These are phyloP conservation scores for Lipomyces spencermartinsiae DNA, from an alignment of 805 yeast genomes.

Conservation along the genomic window DNA sequence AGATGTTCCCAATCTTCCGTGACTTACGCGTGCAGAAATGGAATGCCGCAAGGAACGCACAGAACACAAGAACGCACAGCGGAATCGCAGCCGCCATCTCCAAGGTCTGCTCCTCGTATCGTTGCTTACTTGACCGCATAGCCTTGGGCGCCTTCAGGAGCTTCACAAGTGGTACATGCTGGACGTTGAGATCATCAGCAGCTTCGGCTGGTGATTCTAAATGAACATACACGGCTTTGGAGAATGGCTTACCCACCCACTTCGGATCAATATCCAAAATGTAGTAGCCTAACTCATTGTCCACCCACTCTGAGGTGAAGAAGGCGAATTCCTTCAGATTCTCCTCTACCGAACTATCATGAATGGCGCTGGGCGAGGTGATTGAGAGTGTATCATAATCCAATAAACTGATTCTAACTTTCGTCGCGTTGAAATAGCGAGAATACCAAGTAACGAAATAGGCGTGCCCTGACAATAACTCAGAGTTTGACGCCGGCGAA, in stretches of 20 bases:
- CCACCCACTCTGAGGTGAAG: slow-evolving; percentile 75
- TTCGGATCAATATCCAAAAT: slow-evolving; percentile 66
- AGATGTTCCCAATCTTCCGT: slow-evolving; percentile 27
- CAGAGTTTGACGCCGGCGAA: slow-evolving; percentile 69
- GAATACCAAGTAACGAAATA: slow-evolving; percentile 86
- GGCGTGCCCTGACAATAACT: slow-evolving; percentile 63
- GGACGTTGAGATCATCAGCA: slow-evolving; percentile 36
- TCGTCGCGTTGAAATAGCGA: slow-evolving; percentile 58
- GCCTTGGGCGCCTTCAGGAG: slow-evolving; percentile 27
- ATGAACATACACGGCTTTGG: slow-evolving; percentile 65
- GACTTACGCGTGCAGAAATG: slow-evolving; percentile 35
- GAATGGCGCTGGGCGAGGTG: slow-evolving; percentile 29
- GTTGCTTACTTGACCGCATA: slow-evolving; percentile 28
- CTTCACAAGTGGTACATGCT: slow-evolving; percentile 35
- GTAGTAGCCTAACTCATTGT: slow-evolving; percentile 63
- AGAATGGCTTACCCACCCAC: slow-evolving; percentile 66
- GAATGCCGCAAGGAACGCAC: slow-evolving; percentile 28
- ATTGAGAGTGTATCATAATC: slow-evolving; percentile 37
- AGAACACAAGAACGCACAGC: slow-evolving; percentile 23
- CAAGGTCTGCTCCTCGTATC: slow-evolving; percentile 35
- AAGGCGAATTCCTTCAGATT: slow-evolving; percentile 52
- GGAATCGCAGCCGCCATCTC: slow-evolving; percentile 38
- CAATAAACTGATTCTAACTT: slow-evolving; percentile 37
- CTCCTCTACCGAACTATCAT: slow-evolving; percentile 13
- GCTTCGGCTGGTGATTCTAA: slow-evolving; percentile 55